Conservation (phyloP, 108 stramenopile species). For the Cyclostephanos tholiformis region DNA sequence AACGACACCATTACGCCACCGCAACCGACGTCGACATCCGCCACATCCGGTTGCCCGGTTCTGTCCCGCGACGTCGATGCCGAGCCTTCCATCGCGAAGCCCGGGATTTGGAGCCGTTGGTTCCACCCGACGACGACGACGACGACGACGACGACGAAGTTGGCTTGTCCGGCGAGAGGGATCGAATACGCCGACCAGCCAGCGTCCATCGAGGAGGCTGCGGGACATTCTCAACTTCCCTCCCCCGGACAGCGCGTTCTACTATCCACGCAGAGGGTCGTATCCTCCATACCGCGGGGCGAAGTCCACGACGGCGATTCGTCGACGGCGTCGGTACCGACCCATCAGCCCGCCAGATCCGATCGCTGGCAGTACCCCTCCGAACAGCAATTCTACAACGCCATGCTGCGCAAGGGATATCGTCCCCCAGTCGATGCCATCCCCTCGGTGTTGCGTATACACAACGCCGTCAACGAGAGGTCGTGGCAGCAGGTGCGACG, state of each 20-base stretch:
- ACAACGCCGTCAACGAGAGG: constrained; percentile 96
- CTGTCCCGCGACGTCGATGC: constrained; percentile 19
- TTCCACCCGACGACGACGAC: constrained; percentile 16
- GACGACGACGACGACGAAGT: background rate
- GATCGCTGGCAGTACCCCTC: constrained; percentile 93
- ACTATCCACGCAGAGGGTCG: constrained; percentile 67
- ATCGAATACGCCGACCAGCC: constrained; percentile 28
- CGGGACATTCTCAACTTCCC: constrained; percentile 76
- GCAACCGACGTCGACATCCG: background rate
- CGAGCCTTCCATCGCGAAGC: constrained; percentile 4
- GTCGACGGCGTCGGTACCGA: constrained; percentile 24
- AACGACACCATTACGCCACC: constrained; percentile 1
- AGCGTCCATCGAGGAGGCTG: constrained; percentile 81
- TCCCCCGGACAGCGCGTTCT: constrained; percentile 72
- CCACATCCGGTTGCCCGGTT: constrained; percentile 42
- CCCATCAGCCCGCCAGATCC: constrained; percentile 41
- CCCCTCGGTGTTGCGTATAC: constrained; percentile 85
- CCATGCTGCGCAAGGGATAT: constrained; percentile 94
- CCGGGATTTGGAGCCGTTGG: constrained; percentile 35
- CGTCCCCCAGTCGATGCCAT: constrained; percentile 78
- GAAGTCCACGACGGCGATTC: constrained; percentile 13
- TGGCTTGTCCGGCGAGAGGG: constrained; percentile 34
- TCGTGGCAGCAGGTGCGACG: constrained; percentile 80
- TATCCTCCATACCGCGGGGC: constrained; percentile 83
- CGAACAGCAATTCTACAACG: constrained; percentile 97